Conservation (phyloP, 2,329 filamentous ascomycete species). For the Colletotrichum sp. region DNA sequence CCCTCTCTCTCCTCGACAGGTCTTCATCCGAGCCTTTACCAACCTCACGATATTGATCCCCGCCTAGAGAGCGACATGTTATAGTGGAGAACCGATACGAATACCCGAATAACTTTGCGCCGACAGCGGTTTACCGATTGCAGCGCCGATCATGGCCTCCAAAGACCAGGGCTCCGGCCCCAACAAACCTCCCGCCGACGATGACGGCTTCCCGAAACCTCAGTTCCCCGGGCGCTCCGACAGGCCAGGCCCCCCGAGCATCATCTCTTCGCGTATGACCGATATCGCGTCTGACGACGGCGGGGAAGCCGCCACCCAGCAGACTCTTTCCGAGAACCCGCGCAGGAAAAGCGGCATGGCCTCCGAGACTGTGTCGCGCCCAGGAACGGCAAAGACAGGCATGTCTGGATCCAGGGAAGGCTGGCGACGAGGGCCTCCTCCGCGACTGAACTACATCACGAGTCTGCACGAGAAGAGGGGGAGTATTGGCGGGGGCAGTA, state of each 20-base stretch:
- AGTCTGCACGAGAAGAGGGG: slow-evolving; percentile 50
- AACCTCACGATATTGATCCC: neutral
- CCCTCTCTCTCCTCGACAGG: neutral
- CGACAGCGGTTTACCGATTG: neutral
- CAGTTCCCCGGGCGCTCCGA: slow-evolving; percentile 44
- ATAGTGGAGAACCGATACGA: neutral
- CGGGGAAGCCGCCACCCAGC: slow-evolving; percentile 41
- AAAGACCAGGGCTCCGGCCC: slow-evolving; percentile 38
- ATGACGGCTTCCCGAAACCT: slow-evolving; percentile 42
- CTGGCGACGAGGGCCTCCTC: slow-evolving; percentile 51
- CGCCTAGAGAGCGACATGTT: slow-evolving; percentile 5
- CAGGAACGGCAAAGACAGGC: slow-evolving; percentile 59
- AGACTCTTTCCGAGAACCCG: slow-evolving; percentile 31
- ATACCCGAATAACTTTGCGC: neutral
- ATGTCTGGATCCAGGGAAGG: slow-evolving; percentile 27
- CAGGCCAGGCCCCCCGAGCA: slow-evolving; percentile 60
- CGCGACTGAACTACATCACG: slow-evolving; percentile 54
- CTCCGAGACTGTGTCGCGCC: slow-evolving; percentile 53
- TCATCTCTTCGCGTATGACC: slow-evolving; percentile 77
- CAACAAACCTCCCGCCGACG: slow-evolving; percentile 39
- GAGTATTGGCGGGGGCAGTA: slow-evolving; percentile 41
- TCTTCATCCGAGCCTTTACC: neutral
- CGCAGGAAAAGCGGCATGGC: slow-evolving; percentile 25
- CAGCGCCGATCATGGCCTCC: slow-evolving; percentile 37
- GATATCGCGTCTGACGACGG: slow-evolving; percentile 66